phyloP scores from a whole-genome alignment of 768 basidiomycete genomes.

The Leucocoprinus sp. region DNA sequence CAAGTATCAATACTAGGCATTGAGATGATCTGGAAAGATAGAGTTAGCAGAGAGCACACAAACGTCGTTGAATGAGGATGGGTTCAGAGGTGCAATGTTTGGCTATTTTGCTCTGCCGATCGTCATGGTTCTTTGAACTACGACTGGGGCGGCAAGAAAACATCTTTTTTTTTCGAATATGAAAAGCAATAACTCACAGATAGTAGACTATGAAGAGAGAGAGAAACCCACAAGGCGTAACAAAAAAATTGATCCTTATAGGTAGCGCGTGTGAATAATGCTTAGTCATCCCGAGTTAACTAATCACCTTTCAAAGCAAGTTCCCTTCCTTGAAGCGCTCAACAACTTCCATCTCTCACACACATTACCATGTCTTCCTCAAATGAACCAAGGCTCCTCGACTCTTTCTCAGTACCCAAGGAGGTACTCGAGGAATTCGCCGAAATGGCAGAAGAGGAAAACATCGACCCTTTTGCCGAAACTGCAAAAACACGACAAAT shows the following conservation, averaged over 20 bases:
- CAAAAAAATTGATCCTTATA: too few relatives aligned
- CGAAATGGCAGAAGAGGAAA: constrained; percentile 88
- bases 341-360: constrained; percentile 13
- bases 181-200: constrained; percentile 5
- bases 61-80: constrained; percentile 13
- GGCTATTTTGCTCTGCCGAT: constrained; percentile 59
- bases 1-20: constrained; percentile 5
- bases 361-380: constrained; percentile 40
- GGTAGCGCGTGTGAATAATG: constrained; percentile 29
- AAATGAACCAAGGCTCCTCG: constrained; percentile 64
- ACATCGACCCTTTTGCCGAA: constrained; percentile 87
- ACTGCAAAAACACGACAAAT: constrained; percentile 92
- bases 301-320: too few relatives aligned
- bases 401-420: constrained; percentile 89
- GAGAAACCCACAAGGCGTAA: constrained; percentile 7
- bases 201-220: constrained; percentile 1
- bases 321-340: constrained; percentile 16
- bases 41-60: too few relatives aligned
- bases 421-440: constrained; percentile 92
- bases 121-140: constrained; percentile 46
- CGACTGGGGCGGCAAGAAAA: constrained; percentile 75
- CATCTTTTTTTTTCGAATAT: constrained; percentile 41
- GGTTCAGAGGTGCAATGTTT: constrained; percentile 59
- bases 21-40: neutral
- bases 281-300: constrained; percentile 22